phyloP scores from a whole-genome alignment of 139 green algal species.

The Pycnococcus provasolii region DNA sequence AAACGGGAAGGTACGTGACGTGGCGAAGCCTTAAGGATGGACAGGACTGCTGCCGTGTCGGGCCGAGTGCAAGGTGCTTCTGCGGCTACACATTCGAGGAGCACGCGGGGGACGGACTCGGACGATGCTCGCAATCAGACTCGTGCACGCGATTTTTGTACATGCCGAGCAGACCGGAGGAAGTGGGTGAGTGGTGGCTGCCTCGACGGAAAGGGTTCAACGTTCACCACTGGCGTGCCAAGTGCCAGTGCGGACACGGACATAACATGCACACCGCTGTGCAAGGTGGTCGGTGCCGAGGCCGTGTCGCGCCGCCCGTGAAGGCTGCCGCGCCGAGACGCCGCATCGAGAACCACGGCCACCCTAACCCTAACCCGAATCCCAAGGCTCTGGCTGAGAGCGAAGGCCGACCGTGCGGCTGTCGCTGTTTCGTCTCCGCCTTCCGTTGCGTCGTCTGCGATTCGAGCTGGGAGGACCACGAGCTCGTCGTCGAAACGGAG shows the following conservation, averaged over 20 bases:
- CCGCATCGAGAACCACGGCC: no score
- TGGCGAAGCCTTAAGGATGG: slow-evolving; percentile 1
- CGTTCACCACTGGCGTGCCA: slow-evolving; percentile 40
- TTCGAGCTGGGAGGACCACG: slow-evolving; percentile 44
- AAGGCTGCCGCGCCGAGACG: no score
- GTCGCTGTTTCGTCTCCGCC: slow-evolving; percentile 30
- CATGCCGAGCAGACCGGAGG: slow-evolving; percentile 34
- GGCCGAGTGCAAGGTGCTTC: slow-evolving; percentile 37
- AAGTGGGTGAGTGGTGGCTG: slow-evolving; percentile 49
- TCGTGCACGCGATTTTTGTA: slow-evolving; percentile 7
- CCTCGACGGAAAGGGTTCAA: slow-evolving; percentile 46
- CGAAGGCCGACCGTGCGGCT: background rate
- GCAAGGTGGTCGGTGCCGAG: background rate
- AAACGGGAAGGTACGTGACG: slow-evolving; percentile 15
- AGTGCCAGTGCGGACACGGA: slow-evolving; percentile 38
- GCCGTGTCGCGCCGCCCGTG: no score
- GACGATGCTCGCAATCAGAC: background rate
- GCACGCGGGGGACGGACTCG: slow-evolving; percentile 15
- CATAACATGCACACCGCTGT: slow-evolving; percentile 37
- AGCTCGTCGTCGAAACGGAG: slow-evolving; percentile 37
- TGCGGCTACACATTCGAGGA: slow-evolving; percentile 32
- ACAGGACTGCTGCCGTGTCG: slow-evolving; percentile 39
- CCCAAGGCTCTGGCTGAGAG: no score
- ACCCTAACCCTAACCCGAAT: no score
- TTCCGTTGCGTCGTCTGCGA: slow-evolving; percentile 39